Conservation (phyloP, 2,329 filamentous ascomycete species). For the Colletotrichum nymphaeae region DNA sequence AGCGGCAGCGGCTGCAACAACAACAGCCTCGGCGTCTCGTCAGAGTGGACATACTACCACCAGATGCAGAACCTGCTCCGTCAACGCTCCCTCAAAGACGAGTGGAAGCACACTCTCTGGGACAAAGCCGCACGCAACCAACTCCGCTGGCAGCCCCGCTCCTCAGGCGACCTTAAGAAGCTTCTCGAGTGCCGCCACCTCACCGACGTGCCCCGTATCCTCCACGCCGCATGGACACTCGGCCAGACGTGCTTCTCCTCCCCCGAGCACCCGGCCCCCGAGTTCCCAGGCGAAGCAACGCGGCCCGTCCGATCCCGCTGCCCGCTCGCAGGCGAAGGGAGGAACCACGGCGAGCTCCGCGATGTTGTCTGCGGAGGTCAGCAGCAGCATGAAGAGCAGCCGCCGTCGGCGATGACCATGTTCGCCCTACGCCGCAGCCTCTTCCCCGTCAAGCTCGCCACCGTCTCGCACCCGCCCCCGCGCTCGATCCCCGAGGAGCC, state of each 20-base stretch:
- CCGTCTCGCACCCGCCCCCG: constrained; percentile 27
- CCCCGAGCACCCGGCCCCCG: constrained; percentile 31
- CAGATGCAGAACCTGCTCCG: constrained; percentile 58
- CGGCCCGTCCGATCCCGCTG: constrained; percentile 38
- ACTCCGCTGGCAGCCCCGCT: constrained; percentile 53
- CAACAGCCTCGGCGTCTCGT: not conserved
- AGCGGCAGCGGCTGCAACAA: constrained; percentile 60
- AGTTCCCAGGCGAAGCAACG: constrained; percentile 28
- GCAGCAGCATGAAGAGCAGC: not conserved
- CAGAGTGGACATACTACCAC: constrained; percentile 55
- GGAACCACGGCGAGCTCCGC: not conserved
- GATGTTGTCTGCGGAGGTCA: not conserved
- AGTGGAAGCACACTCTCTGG: constrained; percentile 59
- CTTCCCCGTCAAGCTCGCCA: constrained; percentile 26
- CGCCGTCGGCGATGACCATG: constrained; percentile 20
- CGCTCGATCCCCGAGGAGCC: constrained; percentile 25
- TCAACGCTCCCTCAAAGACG: constrained; percentile 54
- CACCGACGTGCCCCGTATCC: constrained; percentile 52
- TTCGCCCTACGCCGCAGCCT: constrained; percentile 19
- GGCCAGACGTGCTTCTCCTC: constrained; percentile 54
- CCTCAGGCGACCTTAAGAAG: constrained; percentile 55
- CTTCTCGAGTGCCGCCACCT: constrained; percentile 58
- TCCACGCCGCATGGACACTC: constrained; percentile 56
- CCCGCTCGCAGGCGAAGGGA: constrained; percentile 14
- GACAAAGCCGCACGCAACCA: constrained; percentile 55